Conservation (phyloP, 805 yeast species). For the Metschnikowia orientalis region DNA sequence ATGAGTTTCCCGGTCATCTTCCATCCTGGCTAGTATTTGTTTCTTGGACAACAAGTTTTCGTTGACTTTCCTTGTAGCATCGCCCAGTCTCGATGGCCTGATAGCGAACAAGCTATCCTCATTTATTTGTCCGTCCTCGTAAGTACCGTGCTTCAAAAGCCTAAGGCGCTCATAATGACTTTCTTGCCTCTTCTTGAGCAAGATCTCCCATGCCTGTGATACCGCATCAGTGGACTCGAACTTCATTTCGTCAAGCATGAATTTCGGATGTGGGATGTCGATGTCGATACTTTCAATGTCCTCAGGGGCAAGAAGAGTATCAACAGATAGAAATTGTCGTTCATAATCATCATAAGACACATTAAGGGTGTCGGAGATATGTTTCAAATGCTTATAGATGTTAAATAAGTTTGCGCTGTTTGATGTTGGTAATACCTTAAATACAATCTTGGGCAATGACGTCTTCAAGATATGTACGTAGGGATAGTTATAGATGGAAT, state of each 20-base stretch:
- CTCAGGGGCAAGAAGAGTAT: constrained; percentile 29
- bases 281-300: constrained; percentile 31
- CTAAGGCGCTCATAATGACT: constrained; percentile 48
- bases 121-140: constrained; percentile 14
- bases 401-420: constrained; percentile 36
- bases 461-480: constrained; percentile 31
- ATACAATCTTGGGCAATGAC: constrained; percentile 32
- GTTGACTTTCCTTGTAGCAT: constrained; percentile 20
- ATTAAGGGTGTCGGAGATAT: constrained; percentile 34
- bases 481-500: constrained; percentile 34
- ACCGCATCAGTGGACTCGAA: constrained; percentile 26
- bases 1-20: constrained; percentile 87
- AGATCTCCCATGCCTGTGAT: constrained; percentile 43
- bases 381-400: constrained; percentile 32
- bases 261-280: constrained; percentile 34
- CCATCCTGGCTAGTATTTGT: constrained; percentile 75
- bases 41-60: constrained; percentile 32
- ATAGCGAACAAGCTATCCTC: constrained; percentile 21
- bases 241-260: constrained; percentile 20
- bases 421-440: constrained; percentile 32
- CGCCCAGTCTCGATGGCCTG: constrained; percentile 25
- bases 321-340: constrained; percentile 24
- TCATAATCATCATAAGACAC: constrained; percentile 26
- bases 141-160: constrained; percentile 31
- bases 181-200: constrained; percentile 44